These are phyloP conservation scores for Rubia occidens DNA, from an alignment of 305 asterid genomes.

Conservation along the genomic window DNA sequence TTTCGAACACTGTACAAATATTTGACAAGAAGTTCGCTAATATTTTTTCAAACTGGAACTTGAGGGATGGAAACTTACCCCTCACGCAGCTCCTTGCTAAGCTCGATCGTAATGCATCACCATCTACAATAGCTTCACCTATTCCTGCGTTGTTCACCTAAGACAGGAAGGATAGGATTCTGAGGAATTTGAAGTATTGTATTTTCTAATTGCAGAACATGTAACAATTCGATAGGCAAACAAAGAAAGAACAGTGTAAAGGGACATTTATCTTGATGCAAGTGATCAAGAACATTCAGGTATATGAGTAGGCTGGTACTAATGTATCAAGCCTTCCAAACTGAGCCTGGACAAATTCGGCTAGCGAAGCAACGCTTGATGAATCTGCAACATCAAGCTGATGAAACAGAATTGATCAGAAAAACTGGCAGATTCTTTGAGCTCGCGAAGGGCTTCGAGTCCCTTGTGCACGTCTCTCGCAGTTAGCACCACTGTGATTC, in stretches of 20 bases:
- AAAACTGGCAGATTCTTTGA: conserved; percentile 14
- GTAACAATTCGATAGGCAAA: too few species aligned
- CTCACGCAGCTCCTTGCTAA: too few species aligned
- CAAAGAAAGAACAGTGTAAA: too few species aligned
- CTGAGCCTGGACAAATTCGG: conserved; percentile 25
- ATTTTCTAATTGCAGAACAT: too few species aligned
- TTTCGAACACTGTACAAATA: too few species aligned
- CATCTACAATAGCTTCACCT: background rate
- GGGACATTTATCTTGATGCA: too few species aligned
- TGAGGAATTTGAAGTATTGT: too few species aligned
- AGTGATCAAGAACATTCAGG: too few species aligned
- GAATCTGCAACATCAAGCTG: conserved; percentile 33
- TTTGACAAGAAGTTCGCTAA: too few species aligned
- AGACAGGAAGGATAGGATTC: background rate
- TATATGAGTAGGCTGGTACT: conserved; percentile 13
- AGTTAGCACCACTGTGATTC: conserved; percentile 33
- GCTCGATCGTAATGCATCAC: background rate
- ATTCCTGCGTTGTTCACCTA: background rate
- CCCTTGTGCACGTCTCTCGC: conserved; percentile 34
- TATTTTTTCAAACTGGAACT: too few species aligned
- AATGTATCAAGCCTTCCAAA: conserved; percentile 42
- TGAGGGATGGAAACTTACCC: too few species aligned
- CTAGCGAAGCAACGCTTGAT: conserved; percentile 24
- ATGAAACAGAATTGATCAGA: conserved; percentile 28
- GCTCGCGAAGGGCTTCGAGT: conserved; percentile 26